Percentiles rank a stretch among this genome's conserved stretches.
Evolutionary conservation across 2,329 filamentous ascomycete species (phyloP).

Genomic region (Chaetothyriales sp.): DNA sequence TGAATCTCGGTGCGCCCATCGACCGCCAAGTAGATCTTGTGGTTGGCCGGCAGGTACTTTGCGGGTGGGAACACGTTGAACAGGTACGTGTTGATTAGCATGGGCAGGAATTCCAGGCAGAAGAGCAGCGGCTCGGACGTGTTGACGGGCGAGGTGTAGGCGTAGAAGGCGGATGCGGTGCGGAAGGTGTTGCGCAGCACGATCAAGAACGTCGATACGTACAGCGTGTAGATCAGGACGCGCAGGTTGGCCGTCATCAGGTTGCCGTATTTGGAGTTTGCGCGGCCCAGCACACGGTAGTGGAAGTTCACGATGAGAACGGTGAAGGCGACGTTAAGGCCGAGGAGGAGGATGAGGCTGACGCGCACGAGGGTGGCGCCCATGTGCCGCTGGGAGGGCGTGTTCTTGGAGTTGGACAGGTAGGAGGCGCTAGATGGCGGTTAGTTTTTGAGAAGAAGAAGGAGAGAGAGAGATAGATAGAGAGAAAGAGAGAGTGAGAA

Average conservation of each 20-base stretch:
- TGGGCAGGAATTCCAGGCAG: constrained; percentile 40
- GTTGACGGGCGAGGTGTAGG: constrained; percentile 22
- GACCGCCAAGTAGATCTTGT: constrained; percentile 37
- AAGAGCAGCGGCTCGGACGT: constrained; percentile 40
- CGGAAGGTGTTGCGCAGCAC: constrained; percentile 39
- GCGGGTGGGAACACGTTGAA: constrained; percentile 42
- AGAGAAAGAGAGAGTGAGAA: no score
- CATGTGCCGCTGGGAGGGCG: constrained; percentile 24
- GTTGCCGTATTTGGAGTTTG: constrained; percentile 22
- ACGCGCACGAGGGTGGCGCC: constrained; percentile 37
- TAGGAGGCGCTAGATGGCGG: constrained; percentile 1
- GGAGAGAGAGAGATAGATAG: no score
- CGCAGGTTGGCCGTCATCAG: constrained; percentile 19
- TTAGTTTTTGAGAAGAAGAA: no score
- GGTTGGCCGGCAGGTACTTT: constrained; percentile 34
- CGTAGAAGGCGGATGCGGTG: constrained; percentile 36
- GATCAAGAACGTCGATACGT: constrained; percentile 23
- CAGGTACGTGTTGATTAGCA: constrained; percentile 38
- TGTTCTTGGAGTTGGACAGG: constrained; percentile 16
- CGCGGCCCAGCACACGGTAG: constrained; percentile 25
- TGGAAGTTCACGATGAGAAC: constrained; percentile 35
- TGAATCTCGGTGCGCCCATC: constrained; percentile 40
- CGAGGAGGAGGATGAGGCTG: constrained; percentile 38
- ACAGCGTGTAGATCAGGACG: constrained; percentile 31
- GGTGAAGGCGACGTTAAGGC: constrained; percentile 37